A percentile compares a stretch with the other conserved stretches of the same genome.
phyloP scores from a whole-genome alignment of 2,329 filamentous ascomycete genomes.

The Penicillium vulpinum region DNA sequence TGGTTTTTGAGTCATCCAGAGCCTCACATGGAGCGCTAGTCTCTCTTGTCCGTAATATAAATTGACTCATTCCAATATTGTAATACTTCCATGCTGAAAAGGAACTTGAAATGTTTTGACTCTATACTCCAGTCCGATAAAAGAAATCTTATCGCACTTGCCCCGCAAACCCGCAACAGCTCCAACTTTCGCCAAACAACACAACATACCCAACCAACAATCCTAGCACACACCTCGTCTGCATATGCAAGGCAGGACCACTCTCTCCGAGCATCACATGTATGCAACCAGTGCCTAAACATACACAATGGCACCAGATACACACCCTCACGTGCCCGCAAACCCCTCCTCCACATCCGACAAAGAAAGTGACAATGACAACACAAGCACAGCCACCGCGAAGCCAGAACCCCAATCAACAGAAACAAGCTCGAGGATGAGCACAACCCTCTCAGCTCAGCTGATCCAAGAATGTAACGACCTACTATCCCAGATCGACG shows the following conservation, averaged over 20 bases:
- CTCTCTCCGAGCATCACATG: neutral
- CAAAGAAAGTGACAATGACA: slow-evolving; percentile 1
- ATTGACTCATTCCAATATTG: neutral
- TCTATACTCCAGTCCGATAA: neutral
- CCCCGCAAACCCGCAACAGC: neutral
- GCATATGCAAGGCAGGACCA: neutral
- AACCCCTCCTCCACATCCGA: neutral
- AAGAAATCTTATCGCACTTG: neutral
- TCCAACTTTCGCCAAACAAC: neutral
- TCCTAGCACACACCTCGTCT: neutral
- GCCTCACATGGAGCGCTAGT: neutral
- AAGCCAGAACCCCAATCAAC: neutral
- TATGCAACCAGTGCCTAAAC: neutral
- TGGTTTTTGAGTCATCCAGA: neutral
- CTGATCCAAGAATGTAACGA: slow-evolving; percentile 41
- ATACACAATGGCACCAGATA: neutral
- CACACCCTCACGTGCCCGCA: neutral
- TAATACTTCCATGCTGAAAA: no score
- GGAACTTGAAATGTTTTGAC: no score
- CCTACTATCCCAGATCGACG: slow-evolving; percentile 49
- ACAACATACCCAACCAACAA: neutral
- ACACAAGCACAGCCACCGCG: slow-evolving; percentile 3
- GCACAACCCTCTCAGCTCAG: slow-evolving; percentile 27
- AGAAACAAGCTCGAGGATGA: slow-evolving; percentile 8
- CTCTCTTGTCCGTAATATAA: neutral